phyloP scores from a whole-genome alignment of 768 basidiomycete species.

The Boletus rubroflammeus region DNA sequence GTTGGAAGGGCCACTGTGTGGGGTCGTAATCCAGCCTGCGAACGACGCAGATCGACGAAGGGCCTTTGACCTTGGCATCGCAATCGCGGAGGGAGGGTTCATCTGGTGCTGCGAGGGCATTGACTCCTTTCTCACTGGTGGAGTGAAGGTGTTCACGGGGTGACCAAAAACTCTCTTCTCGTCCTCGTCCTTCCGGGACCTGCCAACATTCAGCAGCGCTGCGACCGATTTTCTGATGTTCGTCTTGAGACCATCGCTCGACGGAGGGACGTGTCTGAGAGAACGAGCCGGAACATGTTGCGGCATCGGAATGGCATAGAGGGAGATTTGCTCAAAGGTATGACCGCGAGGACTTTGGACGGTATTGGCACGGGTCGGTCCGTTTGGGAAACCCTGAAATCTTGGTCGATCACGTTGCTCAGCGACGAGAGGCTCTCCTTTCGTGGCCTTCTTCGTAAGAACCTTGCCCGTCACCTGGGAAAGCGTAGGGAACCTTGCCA shows the following conservation, averaged over 20 bases:
- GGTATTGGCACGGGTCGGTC: background rate
- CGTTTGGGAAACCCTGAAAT: background rate
- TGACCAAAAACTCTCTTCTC: slow-evolving; percentile 17
- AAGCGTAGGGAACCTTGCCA: slow-evolving; percentile 13
- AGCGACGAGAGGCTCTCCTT: background rate
- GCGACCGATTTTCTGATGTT: slow-evolving; percentile 1
- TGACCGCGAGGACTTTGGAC: background rate
- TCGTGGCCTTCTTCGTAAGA: background rate
- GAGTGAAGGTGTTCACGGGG: slow-evolving; percentile 3
- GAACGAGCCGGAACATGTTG: slow-evolving; percentile 3
- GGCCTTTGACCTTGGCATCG: background rate
- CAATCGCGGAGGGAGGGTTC: background rate
- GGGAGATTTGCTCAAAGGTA: slow-evolving; percentile 6
- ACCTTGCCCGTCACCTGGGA: slow-evolving; percentile 17
- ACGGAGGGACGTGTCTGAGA: slow-evolving; percentile 10
- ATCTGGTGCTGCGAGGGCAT: slow-evolving; percentile 2
- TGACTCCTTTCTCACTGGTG: slow-evolving; percentile 15
- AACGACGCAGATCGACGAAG: slow-evolving; percentile 30
- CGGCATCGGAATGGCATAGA: slow-evolving; percentile 9
- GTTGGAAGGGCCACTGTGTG: background rate
- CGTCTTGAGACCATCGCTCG: slow-evolving; percentile 2
- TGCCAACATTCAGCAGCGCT: slow-evolving; percentile 5
- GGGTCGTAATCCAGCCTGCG: slow-evolving; percentile 8
- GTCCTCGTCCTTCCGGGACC: background rate
- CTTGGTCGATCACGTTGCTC: background rate